These are phyloP conservation scores for Leucocoprinus leucothites DNA, from an alignment of 768 basidiomycete species.

Conservation along the genomic window DNA sequence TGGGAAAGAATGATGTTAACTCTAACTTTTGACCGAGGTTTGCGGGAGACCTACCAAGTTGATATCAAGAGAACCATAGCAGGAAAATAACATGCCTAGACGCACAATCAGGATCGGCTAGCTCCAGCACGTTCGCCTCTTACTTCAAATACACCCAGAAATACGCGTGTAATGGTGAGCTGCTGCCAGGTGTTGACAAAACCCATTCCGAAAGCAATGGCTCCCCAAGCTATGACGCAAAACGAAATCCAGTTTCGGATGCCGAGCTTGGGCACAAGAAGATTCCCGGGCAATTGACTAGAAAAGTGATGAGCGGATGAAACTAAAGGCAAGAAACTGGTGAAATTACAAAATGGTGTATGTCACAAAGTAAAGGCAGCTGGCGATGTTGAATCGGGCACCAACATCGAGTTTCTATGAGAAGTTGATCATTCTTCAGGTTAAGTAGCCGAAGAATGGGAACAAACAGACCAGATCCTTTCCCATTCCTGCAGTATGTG, in stretches of 20 bases:
- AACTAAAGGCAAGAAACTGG: not conserved
- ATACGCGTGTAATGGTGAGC: constrained; percentile 24
- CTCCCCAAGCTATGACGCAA: constrained; percentile 28
- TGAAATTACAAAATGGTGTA: constrained; percentile 22
- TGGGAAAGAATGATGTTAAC: constrained; percentile 14
- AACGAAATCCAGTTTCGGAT: constrained; percentile 25
- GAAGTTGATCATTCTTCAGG: too few relatives aligned
- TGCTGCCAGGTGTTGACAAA: constrained; percentile 27
- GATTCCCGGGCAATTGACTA: constrained; percentile 31
- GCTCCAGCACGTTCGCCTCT: not conserved
- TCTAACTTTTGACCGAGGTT: not conserved
- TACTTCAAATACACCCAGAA: constrained; percentile 29
- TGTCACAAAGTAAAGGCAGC: constrained; percentile 25
- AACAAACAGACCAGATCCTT: constrained; percentile 26
- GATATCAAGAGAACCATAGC: constrained; percentile 15
- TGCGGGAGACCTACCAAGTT: constrained; percentile 10
- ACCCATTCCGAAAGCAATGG: constrained; percentile 29
- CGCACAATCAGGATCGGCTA: not conserved
- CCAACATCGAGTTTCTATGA: constrained; percentile 20
- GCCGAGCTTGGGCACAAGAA: constrained; percentile 24
- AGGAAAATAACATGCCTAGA: constrained; percentile 15
- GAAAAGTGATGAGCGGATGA: not conserved
- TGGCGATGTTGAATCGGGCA: constrained; percentile 22
- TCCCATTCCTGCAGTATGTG: constrained; percentile 35
- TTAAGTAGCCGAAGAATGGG: too few relatives aligned